Evolutionary conservation across 306 rosid genomes (phyloP).

Genomic region (Mimosa bimucronata): DNA sequence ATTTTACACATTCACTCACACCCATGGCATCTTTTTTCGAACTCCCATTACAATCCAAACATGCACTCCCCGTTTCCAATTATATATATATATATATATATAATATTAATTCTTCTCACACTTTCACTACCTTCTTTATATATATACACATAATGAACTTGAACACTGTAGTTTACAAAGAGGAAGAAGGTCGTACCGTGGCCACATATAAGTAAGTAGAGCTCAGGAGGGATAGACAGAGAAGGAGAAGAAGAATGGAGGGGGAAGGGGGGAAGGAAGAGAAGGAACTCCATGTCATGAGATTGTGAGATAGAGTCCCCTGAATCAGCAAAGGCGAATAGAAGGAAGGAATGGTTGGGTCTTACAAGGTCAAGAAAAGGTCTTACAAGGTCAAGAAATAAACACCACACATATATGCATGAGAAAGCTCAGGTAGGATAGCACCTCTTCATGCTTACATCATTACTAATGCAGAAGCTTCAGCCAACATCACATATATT

Average conservation of each 20-base stretch:
- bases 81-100: background rate
- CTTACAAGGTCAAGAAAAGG: constrained; percentile 99
- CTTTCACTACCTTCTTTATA: background rate
- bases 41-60: background rate
- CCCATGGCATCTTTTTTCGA: background rate
- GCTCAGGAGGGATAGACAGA: constrained; percentile 99
- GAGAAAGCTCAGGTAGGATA: constrained; percentile 93
- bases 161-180: background rate
- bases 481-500: background rate
- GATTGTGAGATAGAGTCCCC: constrained; percentile 39
- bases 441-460: constrained; percentile 54
- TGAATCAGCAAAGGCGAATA: constrained; percentile 23
- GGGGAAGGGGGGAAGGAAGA: constrained; percentile 37
- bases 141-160: no score
- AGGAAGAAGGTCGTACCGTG: no score
- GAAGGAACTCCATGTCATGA: constrained; percentile 44
- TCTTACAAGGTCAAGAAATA: constrained; percentile 99
- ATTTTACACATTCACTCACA: constrained; percentile 47
- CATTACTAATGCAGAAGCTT: constrained; percentile 30
- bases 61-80: no score
- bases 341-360: constrained; percentile 41
- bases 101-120: constrained; percentile 31
- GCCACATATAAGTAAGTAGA: constrained; percentile 31
- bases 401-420: background rate
- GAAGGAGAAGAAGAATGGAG: constrained; percentile 83